Evolutionary conservation across 495 filamentous ascomycete species (phyloP), one percentile per base, ranked within the genome.

Genomic region (Hyphodiscus hymeniophilus): DNA sequence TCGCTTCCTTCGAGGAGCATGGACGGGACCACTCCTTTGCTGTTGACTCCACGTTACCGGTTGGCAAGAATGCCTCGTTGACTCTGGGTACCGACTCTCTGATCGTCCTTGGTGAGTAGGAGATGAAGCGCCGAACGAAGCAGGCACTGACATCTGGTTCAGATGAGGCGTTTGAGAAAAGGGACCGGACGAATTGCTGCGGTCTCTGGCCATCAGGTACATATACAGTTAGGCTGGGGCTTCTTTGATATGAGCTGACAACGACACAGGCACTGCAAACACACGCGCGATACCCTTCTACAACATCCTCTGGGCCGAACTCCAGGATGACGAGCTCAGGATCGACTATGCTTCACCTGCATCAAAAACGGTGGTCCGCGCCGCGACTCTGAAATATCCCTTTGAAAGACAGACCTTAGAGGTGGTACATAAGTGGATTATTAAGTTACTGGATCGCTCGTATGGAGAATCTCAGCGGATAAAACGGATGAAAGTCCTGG

Each of bases 271-370:
- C 10, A 57, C 54, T 11, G 49, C 51, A 17, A 57, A 55, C 32
- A 60, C 40, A 16, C 53, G 36, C 35, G 70, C 66, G 38, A 84
- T 96, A 12, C 80, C 84, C 0, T 80, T 89, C 45, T 89, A 85
- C 66, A 85, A 95, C 60, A 66, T 98, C 33, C 80, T 98, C 26
- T 94, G 86, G 77, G 87, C 84, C 17, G 79, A 87, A 51, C 45
- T 70, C 22, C 62, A 63, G 18, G 65, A 71, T 8, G 73, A 69
- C 38, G 73, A 76, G n/a, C 63, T 98, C 18, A 74, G 72, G 11
- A 81, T 98, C 54, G 78, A 83, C 41, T 95, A 87, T 63, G 89
- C 89, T 8, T 63, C 71, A 20, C 65, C 70, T 4, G 59, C 60
- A 2, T 70, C 73, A 35, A 82, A 77, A 58, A 69, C 73, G 36